Conservation (phyloP, 2,329 filamentous ascomycete species). For the Claviceps lovelessii region DNA sequence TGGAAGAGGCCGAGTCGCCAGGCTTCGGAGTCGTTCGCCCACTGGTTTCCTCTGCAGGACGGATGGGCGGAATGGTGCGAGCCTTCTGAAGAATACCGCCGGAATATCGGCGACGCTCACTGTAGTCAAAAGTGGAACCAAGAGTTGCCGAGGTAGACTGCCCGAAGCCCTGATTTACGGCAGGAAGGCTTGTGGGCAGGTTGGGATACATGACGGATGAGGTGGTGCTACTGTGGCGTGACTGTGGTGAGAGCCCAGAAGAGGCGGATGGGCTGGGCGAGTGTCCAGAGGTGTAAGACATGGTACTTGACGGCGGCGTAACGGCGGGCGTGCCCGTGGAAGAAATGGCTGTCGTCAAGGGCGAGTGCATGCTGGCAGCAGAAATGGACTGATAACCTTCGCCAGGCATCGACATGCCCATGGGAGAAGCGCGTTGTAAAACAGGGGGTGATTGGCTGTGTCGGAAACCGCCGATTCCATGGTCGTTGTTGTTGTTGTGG, state of each 20-base stretch:
- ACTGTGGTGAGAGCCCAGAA: constrained; percentile 53
- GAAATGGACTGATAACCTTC: constrained; percentile 29
- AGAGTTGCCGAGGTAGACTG: constrained; percentile 58
- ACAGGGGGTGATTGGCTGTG: constrained; percentile 39
- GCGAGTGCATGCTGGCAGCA: constrained; percentile 46
- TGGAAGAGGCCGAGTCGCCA: constrained; percentile 27
- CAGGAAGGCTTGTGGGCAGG: constrained; percentile 39
- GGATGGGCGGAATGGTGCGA: constrained; percentile 28
- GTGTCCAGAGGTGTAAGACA: constrained; percentile 66
- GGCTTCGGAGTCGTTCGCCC: constrained; percentile 30
- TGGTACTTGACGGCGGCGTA: constrained; percentile 59
- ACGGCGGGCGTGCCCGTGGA: constrained; percentile 60
- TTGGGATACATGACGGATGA: constrained; percentile 60
- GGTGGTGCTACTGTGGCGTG: constrained; percentile 44
- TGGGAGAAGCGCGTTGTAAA: constrained; percentile 22
- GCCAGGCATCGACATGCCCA: constrained; percentile 19
- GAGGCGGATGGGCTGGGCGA: constrained; percentile 55
- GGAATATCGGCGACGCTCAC: constrained; percentile 50
- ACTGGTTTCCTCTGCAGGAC: constrained; percentile 21
- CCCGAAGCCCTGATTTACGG: constrained; percentile 55
- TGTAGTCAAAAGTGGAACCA: constrained; percentile 49
- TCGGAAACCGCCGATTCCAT: constrained; percentile 43
- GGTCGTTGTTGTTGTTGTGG: constrained; percentile 41
- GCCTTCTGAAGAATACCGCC: constrained; percentile 53
- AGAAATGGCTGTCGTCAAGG: constrained; percentile 41